Conservation (phyloP, 208 protist genomes). For the Porcisia deanei region DNA sequence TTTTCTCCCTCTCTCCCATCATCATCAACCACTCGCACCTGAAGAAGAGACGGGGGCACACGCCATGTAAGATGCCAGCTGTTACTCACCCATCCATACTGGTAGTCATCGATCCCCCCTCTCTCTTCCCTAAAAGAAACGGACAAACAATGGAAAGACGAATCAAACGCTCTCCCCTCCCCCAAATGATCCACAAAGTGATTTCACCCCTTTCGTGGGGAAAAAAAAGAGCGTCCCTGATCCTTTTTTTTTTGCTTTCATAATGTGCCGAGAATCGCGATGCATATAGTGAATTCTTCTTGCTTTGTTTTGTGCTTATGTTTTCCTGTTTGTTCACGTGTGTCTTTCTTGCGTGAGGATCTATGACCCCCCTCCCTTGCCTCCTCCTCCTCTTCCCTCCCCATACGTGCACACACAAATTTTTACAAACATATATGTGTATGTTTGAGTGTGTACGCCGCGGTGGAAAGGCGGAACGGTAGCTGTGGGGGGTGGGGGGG, state of each 20-base stretch:
- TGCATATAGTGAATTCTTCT: not conserved
- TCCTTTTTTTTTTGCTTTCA: not conserved
- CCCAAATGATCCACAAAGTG: not conserved
- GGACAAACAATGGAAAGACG: not conserved
- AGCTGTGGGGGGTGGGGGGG: too few species aligned
- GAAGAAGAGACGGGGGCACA: not conserved
- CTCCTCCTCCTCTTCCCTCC: not conserved
- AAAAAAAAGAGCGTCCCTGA: not conserved
- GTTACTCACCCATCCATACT: not conserved
- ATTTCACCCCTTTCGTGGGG: not conserved
- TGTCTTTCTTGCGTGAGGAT: not conserved
- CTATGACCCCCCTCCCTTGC: not conserved
- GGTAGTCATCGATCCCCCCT: not conserved
- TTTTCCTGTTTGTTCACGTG: not conserved
- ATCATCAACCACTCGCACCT: not conserved
- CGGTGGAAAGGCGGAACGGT: too few species aligned
- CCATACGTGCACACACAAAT: not conserved
- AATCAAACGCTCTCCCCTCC: not conserved
- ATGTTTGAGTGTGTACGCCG: not conserved
- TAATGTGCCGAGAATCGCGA: not conserved
- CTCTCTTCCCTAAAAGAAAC: not conserved
- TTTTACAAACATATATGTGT: not conserved
- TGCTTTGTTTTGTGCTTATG: slow-evolving; percentile 12
- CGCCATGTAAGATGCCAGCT: not conserved
- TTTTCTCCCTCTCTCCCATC: not conserved